phyloP scores from a whole-genome alignment of 2,329 filamentous ascomycete species.

The Exophiala calicioides region DNA sequence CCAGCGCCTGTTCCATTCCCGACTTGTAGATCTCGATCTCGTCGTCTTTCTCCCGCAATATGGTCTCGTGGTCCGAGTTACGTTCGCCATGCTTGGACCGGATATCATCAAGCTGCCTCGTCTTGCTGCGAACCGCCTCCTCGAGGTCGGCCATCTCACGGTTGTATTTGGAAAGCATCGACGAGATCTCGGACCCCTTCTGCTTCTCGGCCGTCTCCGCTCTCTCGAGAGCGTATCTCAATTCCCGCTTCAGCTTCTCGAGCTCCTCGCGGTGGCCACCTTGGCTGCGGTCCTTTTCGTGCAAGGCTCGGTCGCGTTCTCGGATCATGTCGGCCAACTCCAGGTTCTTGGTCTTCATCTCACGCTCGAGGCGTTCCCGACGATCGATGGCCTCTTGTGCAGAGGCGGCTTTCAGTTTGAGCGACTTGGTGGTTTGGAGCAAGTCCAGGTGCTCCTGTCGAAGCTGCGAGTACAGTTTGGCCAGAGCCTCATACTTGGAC shows the following conservation, averaged over 20 bases:
- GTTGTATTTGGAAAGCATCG: constrained; percentile 94
- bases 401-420: constrained; percentile 94
- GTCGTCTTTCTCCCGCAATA: constrained; percentile 91
- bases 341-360: constrained; percentile 99
- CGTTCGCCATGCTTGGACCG: constrained; percentile 76
- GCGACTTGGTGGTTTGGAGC: constrained; percentile 91
- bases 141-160: constrained; percentile 96
- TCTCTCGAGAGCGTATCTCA: constrained; percentile 86
- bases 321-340: constrained; percentile 98
- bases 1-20: constrained; percentile 92
- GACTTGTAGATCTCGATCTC: constrained; percentile 98
- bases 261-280: constrained; percentile 90
- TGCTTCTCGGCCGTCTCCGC: constrained; percentile 88
- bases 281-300: constrained; percentile 84
- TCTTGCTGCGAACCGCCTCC: constrained; percentile 85
- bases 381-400: constrained; percentile 95
- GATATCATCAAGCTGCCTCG: constrained; percentile 79
- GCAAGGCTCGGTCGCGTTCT: constrained; percentile 87
- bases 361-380: constrained; percentile 91
- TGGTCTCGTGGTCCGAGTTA: constrained; percentile 79
- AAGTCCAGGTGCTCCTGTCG: constrained; percentile 93
- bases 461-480: constrained; percentile 95
- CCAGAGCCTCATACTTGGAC: constrained; percentile 92
- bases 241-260: constrained; percentile 90
- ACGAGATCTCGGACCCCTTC: constrained; percentile 93